Evolutionary conservation across 768 basidiomycete species (phyloP).

Genomic region (Boletus sp.): DNA sequence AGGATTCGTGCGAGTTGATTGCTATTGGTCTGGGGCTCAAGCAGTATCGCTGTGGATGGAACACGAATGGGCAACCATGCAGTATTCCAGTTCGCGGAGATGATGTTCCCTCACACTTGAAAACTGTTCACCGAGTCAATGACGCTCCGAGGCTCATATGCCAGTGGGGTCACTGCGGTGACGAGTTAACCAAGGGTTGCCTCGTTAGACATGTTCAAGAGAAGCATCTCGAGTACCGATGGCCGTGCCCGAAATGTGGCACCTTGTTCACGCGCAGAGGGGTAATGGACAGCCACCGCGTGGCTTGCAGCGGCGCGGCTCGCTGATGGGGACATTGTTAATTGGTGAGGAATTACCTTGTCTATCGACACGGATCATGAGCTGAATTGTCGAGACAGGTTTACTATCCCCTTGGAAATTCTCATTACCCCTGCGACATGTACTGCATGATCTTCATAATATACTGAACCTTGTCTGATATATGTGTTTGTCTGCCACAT

Average conservation of each 20-base stretch:
- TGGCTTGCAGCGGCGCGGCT: neutral
- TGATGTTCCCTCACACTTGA: constrained; percentile 19
- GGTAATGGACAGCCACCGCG: constrained; percentile 16
- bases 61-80: constrained; percentile 7
- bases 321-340: neutral
- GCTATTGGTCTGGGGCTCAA: neutral
- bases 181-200: constrained; percentile 9
- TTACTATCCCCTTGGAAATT: neutral
- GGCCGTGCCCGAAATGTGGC: constrained; percentile 23
- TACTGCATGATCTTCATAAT: constrained; percentile 1
- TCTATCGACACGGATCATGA: neutral
- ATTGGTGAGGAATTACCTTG: constrained; percentile 1
- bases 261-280: constrained; percentile 19
- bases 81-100: constrained; percentile 6
- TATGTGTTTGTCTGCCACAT: too few relatives aligned
- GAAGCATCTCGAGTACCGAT: constrained; percentile 18
- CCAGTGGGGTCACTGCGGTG: constrained; percentile 18
- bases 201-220: constrained; percentile 25
- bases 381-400: constrained; percentile 3
- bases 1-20: constrained; percentile 15
- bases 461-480: neutral
- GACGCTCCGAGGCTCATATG: constrained; percentile 6
- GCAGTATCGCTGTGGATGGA: constrained; percentile 13
- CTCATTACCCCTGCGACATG: neutral
- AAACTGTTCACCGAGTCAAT: constrained; percentile 3